These are phyloP conservation scores for Chalaropsis ovoidea DNA, from an alignment of 2,329 filamentous ascomycete genomes.

Conservation along the genomic window DNA sequence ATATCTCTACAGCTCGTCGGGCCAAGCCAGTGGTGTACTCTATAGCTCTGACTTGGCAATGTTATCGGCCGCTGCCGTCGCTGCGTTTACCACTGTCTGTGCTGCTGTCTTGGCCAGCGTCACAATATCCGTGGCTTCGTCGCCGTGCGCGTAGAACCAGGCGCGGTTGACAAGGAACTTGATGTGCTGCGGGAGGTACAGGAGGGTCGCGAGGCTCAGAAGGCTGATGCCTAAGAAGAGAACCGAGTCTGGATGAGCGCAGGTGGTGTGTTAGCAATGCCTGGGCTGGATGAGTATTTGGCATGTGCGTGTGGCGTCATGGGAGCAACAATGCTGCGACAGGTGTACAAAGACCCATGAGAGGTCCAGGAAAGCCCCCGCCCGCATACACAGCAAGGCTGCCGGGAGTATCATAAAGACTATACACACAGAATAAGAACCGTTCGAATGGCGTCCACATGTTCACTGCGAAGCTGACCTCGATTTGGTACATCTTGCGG, in stretches of 20 bases:
- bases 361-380: neutral
- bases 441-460: conserved; percentile 96
- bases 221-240: conserved; percentile 83
- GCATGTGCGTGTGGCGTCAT: conserved; percentile 15
- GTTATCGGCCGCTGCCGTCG: conserved; percentile 23
- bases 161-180: conserved; percentile 70
- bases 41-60: conserved; percentile 33
- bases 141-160: conserved; percentile 91
- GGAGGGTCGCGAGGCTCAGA: conserved; percentile 71
- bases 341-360: neutral
- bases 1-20: neutral
- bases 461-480: conserved; percentile 92
- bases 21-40: neutral
- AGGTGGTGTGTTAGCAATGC: conserved; percentile 6
- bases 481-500: conserved; percentile 95
- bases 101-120: conserved; percentile 38
- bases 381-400: neutral
- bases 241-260: conserved; percentile 59
- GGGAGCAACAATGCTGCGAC: neutral
- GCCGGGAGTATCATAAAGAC: neutral
- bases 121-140: conserved; percentile 46
- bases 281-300: conserved; percentile 6
- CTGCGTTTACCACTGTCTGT: conserved; percentile 31
- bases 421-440: conserved; percentile 80
- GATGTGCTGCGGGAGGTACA: conserved; percentile 91